Percentiles rank a stretch among this genome's conserved stretches.
phyloP scores from a whole-genome alignment of 2,329 filamentous ascomycete species.

The Claviceps paspali region DNA sequence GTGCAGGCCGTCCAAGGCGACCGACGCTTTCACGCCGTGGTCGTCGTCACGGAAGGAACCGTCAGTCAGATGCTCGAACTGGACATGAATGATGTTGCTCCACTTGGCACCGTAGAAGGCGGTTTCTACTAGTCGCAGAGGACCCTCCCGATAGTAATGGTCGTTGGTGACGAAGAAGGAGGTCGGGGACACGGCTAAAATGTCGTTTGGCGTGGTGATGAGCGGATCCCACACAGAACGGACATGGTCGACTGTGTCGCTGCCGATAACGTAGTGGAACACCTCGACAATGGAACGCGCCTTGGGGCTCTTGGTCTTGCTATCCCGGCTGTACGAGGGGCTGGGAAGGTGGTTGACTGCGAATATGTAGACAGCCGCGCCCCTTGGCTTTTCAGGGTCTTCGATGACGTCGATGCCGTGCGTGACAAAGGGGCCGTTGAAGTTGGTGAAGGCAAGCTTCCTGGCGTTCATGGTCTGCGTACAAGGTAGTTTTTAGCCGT shows the following conservation, averaged over 20 bases:
- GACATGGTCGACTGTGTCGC: slow-evolving; percentile 26
- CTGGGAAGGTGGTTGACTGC: slow-evolving; percentile 45
- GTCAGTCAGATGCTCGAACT: slow-evolving; percentile 15
- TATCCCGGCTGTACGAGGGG: slow-evolving; percentile 18
- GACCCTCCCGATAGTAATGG: slow-evolving; percentile 35
- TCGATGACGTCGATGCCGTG: slow-evolving; percentile 46
- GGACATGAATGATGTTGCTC: slow-evolving; percentile 32
- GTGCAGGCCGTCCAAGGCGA: slow-evolving; percentile 29
- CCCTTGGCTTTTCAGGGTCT: slow-evolving; percentile 22
- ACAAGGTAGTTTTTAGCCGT: neutral
- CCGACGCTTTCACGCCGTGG: slow-evolving; percentile 23
- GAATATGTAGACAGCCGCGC: slow-evolving; percentile 39
- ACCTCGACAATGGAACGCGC: slow-evolving; percentile 40
- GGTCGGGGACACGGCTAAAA: slow-evolving; percentile 29
- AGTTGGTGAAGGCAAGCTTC: slow-evolving; percentile 33
- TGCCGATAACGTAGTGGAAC: slow-evolving; percentile 36
- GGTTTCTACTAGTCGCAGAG: slow-evolving; percentile 31
- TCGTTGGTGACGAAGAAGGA: slow-evolving; percentile 47
- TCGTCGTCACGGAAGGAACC: slow-evolving; percentile 11
- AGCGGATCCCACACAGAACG: slow-evolving; percentile 37
- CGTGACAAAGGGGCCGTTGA: slow-evolving; percentile 36
- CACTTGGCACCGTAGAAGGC: slow-evolving; percentile 25
- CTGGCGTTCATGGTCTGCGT: slow-evolving; percentile 16
- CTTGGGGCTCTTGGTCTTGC: slow-evolving; percentile 16
- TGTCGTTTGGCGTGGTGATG: slow-evolving; percentile 43